Conservation (phyloP, 2,329 filamentous ascomycete species). For the Epichloe glyceriae region DNA sequence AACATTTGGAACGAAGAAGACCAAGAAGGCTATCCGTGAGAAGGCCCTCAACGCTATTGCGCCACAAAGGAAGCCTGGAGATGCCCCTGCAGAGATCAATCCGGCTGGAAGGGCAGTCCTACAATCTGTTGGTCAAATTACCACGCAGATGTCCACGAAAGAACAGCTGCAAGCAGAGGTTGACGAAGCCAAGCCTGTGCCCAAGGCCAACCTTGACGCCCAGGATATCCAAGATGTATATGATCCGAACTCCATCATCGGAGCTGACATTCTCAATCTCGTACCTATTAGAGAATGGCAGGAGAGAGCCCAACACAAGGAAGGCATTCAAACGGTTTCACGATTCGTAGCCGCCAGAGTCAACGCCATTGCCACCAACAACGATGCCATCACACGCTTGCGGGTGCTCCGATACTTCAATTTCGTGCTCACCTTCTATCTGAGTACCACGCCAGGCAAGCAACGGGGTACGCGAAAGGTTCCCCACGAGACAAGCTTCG, state of each 20-base stretch:
- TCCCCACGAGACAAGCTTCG: conserved; percentile 50
- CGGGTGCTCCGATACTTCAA: conserved; percentile 48
- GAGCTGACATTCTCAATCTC: conserved; percentile 50
- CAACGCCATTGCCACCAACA: conserved; percentile 37
- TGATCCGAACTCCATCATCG: conserved; percentile 51
- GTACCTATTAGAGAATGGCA: conserved; percentile 66
- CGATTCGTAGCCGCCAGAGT: conserved; percentile 55
- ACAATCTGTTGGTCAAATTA: conserved; percentile 46
- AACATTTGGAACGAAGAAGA: conserved; percentile 76
- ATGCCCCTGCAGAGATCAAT: conserved; percentile 36
- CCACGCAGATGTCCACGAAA: conserved; percentile 52
- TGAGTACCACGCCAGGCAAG: conserved; percentile 31
- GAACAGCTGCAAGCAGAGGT: conserved; percentile 52
- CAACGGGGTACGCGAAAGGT: conserved; percentile 37
- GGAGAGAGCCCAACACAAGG: conserved; percentile 45
- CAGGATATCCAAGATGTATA: conserved; percentile 62
- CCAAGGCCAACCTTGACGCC: conserved; percentile 54
- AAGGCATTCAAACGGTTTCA: conserved; percentile 43
- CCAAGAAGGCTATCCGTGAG: conserved; percentile 61
- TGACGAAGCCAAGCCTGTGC: conserved; percentile 59
- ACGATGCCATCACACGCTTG: conserved; percentile 38
- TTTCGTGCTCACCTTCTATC: conserved; percentile 42
- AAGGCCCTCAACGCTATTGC: conserved; percentile 59
- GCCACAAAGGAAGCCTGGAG: conserved; percentile 22
- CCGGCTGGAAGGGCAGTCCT: conserved; percentile 47